Percentiles rank a stretch among this genome's conserved stretches.
Conservation (phyloP, 345 rosid genomes). For the Populus simonii region DNA sequence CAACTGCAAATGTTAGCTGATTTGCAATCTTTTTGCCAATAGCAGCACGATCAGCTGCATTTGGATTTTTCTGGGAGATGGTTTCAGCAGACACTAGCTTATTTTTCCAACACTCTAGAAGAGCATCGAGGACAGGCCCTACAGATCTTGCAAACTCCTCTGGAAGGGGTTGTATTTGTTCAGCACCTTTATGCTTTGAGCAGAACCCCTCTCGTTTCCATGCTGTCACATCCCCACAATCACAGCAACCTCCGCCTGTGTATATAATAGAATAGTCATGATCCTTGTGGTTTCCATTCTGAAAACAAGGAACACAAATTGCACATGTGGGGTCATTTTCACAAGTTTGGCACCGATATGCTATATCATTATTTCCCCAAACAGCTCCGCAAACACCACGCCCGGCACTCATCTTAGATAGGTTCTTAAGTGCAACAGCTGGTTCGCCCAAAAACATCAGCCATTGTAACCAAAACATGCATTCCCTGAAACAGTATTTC, state of each 20-base stretch:
- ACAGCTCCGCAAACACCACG: slow-evolving; percentile 95
- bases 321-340: slow-evolving; percentile 93
- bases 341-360: slow-evolving; percentile 81
- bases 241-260: slow-evolving; percentile 94
- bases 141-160: slow-evolving; percentile 56
- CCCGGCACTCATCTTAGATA: slow-evolving; percentile 46
- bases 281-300: slow-evolving; percentile 65
- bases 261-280: slow-evolving; percentile 81
- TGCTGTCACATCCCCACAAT: slow-evolving; percentile 95
- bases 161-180: slow-evolving; percentile 84
- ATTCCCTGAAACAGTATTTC: slow-evolving; percentile 48
- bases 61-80: slow-evolving; percentile 30
- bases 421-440: slow-evolving; percentile 37
- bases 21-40: slow-evolving; percentile 44
- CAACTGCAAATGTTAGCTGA: slow-evolving; percentile 61
- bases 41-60: slow-evolving; percentile 27
- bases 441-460: slow-evolving; percentile 81
- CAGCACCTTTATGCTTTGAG: slow-evolving; percentile 85
- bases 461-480: slow-evolving; percentile 78
- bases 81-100: slow-evolving; percentile 53
- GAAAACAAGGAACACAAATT: slow-evolving; percentile 87
- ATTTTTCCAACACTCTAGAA: slow-evolving; percentile 58
- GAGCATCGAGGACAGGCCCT: slow-evolving; percentile 72
- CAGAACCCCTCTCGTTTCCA: slow-evolving; percentile 96
- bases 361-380: slow-evolving; percentile 91